Percentiles rank a stretch among this genome's conserved stretches.
Evolutionary conservation across 1,139 yeast genomes (phyloP).

Genomic region (Kodamaea plutei): DNA sequence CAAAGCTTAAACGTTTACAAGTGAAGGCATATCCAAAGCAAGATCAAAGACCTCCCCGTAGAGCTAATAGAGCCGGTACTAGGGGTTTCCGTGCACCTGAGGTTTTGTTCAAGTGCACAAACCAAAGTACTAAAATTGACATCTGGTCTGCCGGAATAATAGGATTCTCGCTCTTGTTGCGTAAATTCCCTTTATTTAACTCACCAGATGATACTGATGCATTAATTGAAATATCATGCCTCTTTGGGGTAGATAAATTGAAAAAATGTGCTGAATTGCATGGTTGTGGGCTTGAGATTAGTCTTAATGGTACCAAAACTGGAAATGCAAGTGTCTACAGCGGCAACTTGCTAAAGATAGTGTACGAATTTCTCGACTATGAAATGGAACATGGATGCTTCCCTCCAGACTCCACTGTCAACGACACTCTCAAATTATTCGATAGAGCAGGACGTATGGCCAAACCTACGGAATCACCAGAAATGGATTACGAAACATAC

Average conservation of each 20-base stretch:
- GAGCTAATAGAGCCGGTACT: slow-evolving; percentile 98
- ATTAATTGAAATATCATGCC: slow-evolving; percentile 72
- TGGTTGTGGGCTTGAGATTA: slow-evolving; percentile 83
- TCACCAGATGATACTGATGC: slow-evolving; percentile 94
- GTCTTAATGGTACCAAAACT: slow-evolving; percentile 20
- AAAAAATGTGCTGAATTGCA: slow-evolving; percentile 77
- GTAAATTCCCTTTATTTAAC: slow-evolving; percentile 80
- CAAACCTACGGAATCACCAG: slow-evolving; percentile 18
- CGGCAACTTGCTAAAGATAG: slow-evolving; percentile 29
- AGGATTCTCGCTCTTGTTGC: slow-evolving; percentile 62
- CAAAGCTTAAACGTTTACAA: slow-evolving; percentile 31
- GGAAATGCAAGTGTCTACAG: slow-evolving; percentile 9
- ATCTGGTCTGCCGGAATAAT: slow-evolving; percentile 94
- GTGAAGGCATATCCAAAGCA: slow-evolving; percentile 71
- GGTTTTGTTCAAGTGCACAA: slow-evolving; percentile 80
- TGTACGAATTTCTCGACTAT: slow-evolving; percentile 27
- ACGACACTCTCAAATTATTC: slow-evolving; percentile 34
- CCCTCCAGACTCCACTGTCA: slow-evolving; percentile 37
- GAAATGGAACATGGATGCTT: slow-evolving; percentile 35
- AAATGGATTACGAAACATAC: slow-evolving; percentile 13
- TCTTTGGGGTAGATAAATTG: slow-evolving; percentile 77
- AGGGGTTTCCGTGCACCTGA: slow-evolving; percentile 96
- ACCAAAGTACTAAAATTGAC: slow-evolving; percentile 78
- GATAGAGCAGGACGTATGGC: slow-evolving; percentile 22
- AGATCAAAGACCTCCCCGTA: slow-evolving; percentile 79